Base-by-base conservation (phyloP, 2,329 filamentous ascomycete genomes). In the Botrytis pseudocinerea region DNA sequence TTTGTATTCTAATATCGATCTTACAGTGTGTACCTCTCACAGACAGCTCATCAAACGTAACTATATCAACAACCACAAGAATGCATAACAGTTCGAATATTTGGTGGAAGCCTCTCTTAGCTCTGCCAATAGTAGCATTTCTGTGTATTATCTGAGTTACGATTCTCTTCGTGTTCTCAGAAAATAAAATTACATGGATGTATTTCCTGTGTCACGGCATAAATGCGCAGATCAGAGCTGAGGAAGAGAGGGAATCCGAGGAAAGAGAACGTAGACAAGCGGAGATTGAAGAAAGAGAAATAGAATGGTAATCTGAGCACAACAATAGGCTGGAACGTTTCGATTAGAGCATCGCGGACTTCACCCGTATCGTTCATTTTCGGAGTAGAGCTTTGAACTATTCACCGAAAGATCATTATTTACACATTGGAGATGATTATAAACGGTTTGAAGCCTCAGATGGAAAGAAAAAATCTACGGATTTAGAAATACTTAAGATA, bases 301-400 rank as follows among this genome's bases (percentile, higher is more conserved):
- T 16, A 8, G 25, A 54, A 54, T 0, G 7, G 12, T 5, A 54
- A 18, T 14, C n/a, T 28, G 51, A 25, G 51, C 2, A 3, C 12
- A 7, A 28, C 0, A 40, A 61, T 40, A 40, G 1, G 22, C 1
- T 9, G 10, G 7, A 40, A n/a, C 5, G 2, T 2, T 0, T 1
- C 2, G 6, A 8, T 38, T 12, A 61, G 59, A n/a, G 7, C 12
- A 0, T 1, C 2, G 22, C 25, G 22, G 59, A 40, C 16, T n/a
- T 38, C 2, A 1, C 22, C 35, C 38, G 59, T 4, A 40, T 40
- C 35, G 0, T 40, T 16, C 35, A 22, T 62, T 62, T 62, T 40
- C 6, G 14, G 8, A 0, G 6, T 25, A n/a, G 10, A 38, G 12
- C 22, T 12, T 1, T 18, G 12, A 62, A 40, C 7, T n/a, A 4